These are phyloP conservation scores for Pleoardoris graminearum DNA, from an alignment of 2,329 filamentous ascomycete genomes.

Conservation along the genomic window DNA sequence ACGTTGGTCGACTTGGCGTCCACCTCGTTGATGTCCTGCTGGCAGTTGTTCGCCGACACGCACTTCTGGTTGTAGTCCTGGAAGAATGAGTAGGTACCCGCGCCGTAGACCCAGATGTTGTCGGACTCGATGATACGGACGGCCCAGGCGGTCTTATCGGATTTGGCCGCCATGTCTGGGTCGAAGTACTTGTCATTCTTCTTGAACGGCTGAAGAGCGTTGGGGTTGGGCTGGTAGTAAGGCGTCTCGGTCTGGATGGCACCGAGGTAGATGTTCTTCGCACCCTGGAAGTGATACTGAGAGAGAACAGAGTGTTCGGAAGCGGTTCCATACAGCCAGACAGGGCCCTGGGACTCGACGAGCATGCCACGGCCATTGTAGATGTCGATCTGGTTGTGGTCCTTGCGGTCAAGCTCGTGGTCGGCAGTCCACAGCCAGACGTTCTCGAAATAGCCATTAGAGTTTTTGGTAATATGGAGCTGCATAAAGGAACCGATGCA, in stretches of 20 bases:
- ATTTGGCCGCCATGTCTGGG: slow-evolving; percentile 44
- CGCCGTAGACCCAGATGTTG: slow-evolving; percentile 52
- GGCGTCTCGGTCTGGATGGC: slow-evolving; percentile 71
- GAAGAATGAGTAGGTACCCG: slow-evolving; percentile 63
- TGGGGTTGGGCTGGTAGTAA: slow-evolving; percentile 70
- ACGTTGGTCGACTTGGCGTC: slow-evolving; percentile 47
- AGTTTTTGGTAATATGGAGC: slow-evolving; percentile 58
- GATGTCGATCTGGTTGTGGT: slow-evolving; percentile 76
- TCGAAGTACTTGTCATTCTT: slow-evolving; percentile 50
- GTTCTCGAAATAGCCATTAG: slow-evolving; percentile 82
- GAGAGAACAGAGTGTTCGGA: slow-evolving; percentile 71
- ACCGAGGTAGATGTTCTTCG: slow-evolving; percentile 65
- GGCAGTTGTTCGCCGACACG: slow-evolving; percentile 53
- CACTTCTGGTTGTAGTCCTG: slow-evolving; percentile 59
- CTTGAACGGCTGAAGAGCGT: slow-evolving; percentile 61
- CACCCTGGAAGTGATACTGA: slow-evolving; percentile 67
- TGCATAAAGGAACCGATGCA: slow-evolving; percentile 75
- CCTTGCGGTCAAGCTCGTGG: slow-evolving; percentile 78
- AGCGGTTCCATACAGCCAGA: slow-evolving; percentile 73
- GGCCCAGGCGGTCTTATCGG: slow-evolving; percentile 51
- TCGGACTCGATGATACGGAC: slow-evolving; percentile 47
- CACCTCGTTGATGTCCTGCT: slow-evolving; percentile 54
- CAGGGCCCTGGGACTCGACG: slow-evolving; percentile 74
- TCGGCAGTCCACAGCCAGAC: slow-evolving; percentile 89
- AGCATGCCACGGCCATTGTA: slow-evolving; percentile 86